phyloP scores from a whole-genome alignment of 495 filamentous ascomycete species.

The Penicillium goetzii region DNA sequence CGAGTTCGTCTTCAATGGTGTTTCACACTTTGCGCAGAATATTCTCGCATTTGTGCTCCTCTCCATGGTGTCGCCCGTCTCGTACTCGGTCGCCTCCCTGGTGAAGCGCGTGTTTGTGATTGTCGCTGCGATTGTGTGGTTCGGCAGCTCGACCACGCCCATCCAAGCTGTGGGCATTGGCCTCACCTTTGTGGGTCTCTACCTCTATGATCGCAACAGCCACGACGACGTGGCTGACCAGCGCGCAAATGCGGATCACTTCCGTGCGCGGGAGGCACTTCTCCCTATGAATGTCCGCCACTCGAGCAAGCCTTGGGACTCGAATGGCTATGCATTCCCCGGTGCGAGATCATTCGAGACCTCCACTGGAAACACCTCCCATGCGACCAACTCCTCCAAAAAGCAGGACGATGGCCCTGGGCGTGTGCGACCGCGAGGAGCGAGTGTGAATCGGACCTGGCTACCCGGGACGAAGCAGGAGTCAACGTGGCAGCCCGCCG shows the following conservation, averaged over 20 bases:
- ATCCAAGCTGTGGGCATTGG: slow-evolving; percentile 83
- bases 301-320: slow-evolving; percentile 41
- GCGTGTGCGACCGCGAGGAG: slow-evolving; percentile 55
- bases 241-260: slow-evolving; percentile 58
- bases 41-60: slow-evolving; percentile 92
- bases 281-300: slow-evolving; percentile 65
- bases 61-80: slow-evolving; percentile 91
- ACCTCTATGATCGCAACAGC: slow-evolving; percentile 92
- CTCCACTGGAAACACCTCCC: slow-evolving; percentile 28
- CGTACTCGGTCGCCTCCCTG: slow-evolving; percentile 92
- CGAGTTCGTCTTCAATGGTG: slow-evolving; percentile 95
- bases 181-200: slow-evolving; percentile 90
- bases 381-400: slow-evolving; percentile 54
- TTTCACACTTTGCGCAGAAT: slow-evolving; percentile 95
- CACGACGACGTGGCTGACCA: slow-evolving; percentile 84
- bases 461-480: slow-evolving; percentile 78
- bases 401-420: slow-evolving; percentile 62
- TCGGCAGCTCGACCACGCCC: slow-evolving; percentile 81
- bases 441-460: slow-evolving; percentile 63
- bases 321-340: slow-evolving; percentile 48
- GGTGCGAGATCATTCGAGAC: slow-evolving; percentile 33
- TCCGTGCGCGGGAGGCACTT: slow-evolving; percentile 63
- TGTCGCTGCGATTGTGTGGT: slow-evolving; percentile 93
- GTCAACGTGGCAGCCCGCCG: slow-evolving; percentile 73
- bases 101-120: slow-evolving; percentile 99